Evolutionary conservation across 1,284 basidiomycete genomes (phyloP), one percentile per base, ranked within the genome.

Genomic region (Pisolithus thermaeus): DNA sequence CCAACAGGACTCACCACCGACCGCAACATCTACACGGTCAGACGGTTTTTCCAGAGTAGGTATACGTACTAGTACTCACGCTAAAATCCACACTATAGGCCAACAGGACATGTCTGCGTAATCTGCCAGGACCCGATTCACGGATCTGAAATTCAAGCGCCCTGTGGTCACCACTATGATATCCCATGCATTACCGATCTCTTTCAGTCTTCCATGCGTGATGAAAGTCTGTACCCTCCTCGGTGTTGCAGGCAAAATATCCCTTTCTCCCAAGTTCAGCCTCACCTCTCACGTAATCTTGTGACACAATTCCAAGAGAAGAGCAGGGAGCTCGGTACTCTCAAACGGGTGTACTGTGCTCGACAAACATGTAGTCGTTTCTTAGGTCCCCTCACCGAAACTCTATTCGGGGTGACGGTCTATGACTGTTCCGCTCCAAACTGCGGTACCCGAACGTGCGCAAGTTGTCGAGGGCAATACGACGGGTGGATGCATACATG

Each of bases 191-290:
- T 73, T 18, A 61, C 67, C 2, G 58, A 68, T 23, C 68, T 77
- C 32, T 70, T 75, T 54, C 57, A 68, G 35, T 60, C 66, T 3
- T 64, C 73, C 0, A 70, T 68, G 0, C 61, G 60, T 14, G 74
- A 76, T 47, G 73, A 76, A 52, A 59, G 68, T 1, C 64, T 76
- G n/a, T 74, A 67, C 56, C 76, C 76, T 7, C 73, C 75, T 41
- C 67, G 72, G 11, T 78, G 76, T 58, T 77, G 76, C 57, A 59
- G 67, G 25, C 58, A 61, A 18, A 55, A 52, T 3, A 70, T 78
- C 32, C 60, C 69, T 7, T 46, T 70, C 25, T 37, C 47, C 7
- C 49, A 56, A 23, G 67, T 73, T 35, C 59, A 51, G n/a, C 56
- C 48, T 2, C 59, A 67, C 49, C 56, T 77, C 27, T 49, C 62